Percentiles rank a stretch among this genome's conserved stretches.
phyloP scores from a whole-genome alignment of 305 asterid genomes.

The Fraxinus dipetala region DNA sequence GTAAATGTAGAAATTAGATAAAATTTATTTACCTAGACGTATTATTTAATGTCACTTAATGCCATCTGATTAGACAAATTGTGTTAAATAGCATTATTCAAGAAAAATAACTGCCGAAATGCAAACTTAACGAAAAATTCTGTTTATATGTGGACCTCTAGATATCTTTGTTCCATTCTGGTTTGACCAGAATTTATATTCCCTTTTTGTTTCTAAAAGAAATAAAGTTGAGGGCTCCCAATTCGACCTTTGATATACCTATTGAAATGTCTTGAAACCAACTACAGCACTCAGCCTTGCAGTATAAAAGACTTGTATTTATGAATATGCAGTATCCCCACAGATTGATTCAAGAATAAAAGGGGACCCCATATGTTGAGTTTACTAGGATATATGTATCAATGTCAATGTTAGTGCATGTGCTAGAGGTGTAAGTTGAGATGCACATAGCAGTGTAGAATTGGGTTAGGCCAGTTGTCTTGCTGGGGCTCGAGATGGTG shows the following conservation, averaged over 20 bases:
- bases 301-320: not conserved
- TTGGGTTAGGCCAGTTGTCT: too few species aligned
- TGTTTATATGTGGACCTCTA: not conserved
- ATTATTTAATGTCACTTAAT: too few species aligned
- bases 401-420: not conserved
- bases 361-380: not conserved
- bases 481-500: too few species aligned
- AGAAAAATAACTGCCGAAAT: not conserved
- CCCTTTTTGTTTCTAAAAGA: not conserved
- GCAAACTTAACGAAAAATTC: not conserved
- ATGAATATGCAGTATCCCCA: not conserved
- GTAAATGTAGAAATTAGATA: too few species aligned
- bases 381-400: not conserved
- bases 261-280: not conserved
- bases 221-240: not conserved
- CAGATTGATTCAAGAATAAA: not conserved
- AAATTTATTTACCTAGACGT: too few species aligned
- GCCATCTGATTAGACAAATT: too few species aligned
- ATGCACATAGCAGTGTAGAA: too few species aligned
- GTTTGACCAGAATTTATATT: not conserved
- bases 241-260: not conserved
- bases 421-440: too few species aligned
- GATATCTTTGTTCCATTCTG: not conserved
- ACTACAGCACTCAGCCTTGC: not conserved
- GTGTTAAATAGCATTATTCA: too few species aligned